Evolutionary conservation across 1,284 basidiomycete genomes (phyloP).

Genomic region (Porodaedalea pini): DNA sequence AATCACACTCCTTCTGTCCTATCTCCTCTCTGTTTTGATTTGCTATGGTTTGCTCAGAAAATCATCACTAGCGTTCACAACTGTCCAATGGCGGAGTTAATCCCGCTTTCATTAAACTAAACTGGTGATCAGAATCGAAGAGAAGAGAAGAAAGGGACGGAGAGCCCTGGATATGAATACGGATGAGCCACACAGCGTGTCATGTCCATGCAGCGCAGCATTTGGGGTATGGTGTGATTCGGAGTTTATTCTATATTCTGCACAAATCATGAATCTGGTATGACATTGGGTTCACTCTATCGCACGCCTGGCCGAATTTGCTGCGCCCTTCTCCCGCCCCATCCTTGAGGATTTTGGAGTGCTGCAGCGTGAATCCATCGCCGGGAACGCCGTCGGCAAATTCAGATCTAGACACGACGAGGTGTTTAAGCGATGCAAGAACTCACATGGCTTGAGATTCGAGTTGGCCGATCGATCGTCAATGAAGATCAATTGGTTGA

Average conservation of each 20-base stretch:
- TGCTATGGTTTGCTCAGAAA: neutral
- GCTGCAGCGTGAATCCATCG: too few species aligned
- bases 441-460: too few species aligned
- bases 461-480: too few species aligned
- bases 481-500: too few species aligned
- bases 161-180: neutral
- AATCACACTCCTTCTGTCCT: neutral
- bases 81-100: constrained; percentile 6
- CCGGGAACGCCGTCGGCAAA: too few species aligned
- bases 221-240: neutral
- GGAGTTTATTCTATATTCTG: neutral
- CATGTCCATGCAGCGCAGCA: neutral
- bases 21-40: neutral
- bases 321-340: too few species aligned
- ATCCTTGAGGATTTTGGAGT: too few species aligned
- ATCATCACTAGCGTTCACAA: neutral
- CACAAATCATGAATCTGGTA: too few species aligned
- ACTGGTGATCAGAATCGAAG: neutral
- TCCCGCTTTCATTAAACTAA: neutral
- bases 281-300: neutral
- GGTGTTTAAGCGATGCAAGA: too few species aligned
- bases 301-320: too few species aligned
- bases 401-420: too few species aligned
- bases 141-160: neutral
- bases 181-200: neutral